Percentiles rank a stretch among this genome's conserved stretches.
phyloP scores from a whole-genome alignment of 768 basidiomycete genomes.

The Mycena galopus region DNA sequence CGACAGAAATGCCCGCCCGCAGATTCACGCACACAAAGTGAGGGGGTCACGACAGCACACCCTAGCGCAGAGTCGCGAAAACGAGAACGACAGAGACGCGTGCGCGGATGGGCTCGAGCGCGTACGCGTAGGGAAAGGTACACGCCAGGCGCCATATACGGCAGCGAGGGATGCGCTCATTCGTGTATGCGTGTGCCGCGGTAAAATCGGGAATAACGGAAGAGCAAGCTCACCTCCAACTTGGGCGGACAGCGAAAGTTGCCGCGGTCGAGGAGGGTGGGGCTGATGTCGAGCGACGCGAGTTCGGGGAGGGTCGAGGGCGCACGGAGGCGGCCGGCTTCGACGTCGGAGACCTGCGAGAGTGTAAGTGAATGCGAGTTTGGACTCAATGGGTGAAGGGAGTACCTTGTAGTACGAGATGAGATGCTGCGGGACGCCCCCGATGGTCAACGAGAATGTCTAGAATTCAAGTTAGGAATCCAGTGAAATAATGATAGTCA shows the following conservation, averaged over 20 bases:
- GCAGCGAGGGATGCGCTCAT: too few relatives aligned
- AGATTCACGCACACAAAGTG: too few relatives aligned
- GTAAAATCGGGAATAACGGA: too few relatives aligned
- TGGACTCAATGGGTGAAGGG: background rate
- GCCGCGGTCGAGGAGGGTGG: slow-evolving; percentile 89
- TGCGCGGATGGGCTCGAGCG: too few relatives aligned
- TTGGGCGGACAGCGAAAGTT: slow-evolving; percentile 87
- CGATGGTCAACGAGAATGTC: slow-evolving; percentile 93
- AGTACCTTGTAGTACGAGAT: slow-evolving; percentile 92
- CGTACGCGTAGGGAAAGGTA: too few relatives aligned
- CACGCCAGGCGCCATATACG: too few relatives aligned
- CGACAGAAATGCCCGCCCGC: too few relatives aligned
- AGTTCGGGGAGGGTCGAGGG: slow-evolving; percentile 93
- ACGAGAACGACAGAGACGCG: too few relatives aligned
- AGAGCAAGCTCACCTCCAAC: slow-evolving; percentile 32
- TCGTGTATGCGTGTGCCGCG: too few relatives aligned
- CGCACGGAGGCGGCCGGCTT: slow-evolving; percentile 86
- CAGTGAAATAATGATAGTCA: slow-evolving; percentile 1
- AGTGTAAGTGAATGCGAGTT: background rate
- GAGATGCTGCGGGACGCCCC: slow-evolving; percentile 89
- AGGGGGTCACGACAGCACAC: too few relatives aligned
- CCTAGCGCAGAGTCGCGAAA: too few relatives aligned
- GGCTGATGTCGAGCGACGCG: slow-evolving; percentile 86
- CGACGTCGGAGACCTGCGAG: slow-evolving; percentile 77
- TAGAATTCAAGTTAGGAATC: slow-evolving; percentile 53